phyloP scores from a whole-genome alignment of 352 stramenopile species.

The Globisporangium ultimum region DNA sequence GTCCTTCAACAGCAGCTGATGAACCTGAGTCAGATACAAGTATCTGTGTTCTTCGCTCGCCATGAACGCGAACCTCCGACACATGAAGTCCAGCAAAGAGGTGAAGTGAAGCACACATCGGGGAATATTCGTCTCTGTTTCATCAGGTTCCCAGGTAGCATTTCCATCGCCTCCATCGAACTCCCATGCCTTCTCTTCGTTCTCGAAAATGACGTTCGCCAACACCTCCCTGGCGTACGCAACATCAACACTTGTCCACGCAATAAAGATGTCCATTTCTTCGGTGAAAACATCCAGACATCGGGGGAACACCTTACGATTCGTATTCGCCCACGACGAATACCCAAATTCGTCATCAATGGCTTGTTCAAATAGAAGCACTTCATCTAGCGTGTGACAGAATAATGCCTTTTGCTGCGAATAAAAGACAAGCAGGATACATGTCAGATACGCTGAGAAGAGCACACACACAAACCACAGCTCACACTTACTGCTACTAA shows the following conservation, averaged over 20 bases:
- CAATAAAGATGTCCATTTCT: constrained; percentile 44
- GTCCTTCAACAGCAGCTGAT: constrained; percentile 39
- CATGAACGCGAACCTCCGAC: constrained; percentile 58
- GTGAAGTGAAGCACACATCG: constrained; percentile 33
- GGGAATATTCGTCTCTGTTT: constrained; percentile 14
- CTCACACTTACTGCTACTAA: constrained; percentile 31
- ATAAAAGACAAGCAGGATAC: background rate
- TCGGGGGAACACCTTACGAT: constrained; percentile 43
- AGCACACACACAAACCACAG: constrained; percentile 1
- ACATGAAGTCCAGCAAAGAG: constrained; percentile 64
- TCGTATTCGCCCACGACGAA: constrained; percentile 35
- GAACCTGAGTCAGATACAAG: constrained; percentile 76
- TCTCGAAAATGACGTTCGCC: constrained; percentile 5
- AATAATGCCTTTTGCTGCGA: constrained; percentile 38
- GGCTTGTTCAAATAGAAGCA: constrained; percentile 65
- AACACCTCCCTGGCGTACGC: constrained; percentile 50
- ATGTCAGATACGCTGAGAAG: constrained; percentile 5
- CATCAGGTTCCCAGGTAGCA: background rate
- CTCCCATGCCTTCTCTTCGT: constrained; percentile 9
- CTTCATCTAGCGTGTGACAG: constrained; percentile 73
- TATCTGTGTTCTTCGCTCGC: constrained; percentile 63
- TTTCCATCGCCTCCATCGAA: too few relatives aligned
- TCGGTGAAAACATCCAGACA: constrained; percentile 64
- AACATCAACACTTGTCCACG: constrained; percentile 61
- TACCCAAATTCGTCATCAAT: constrained; percentile 69